These are phyloP conservation scores for Schwanniomyces pseudopolymorphus DNA, from an alignment of 805 yeast species.

Conservation along the genomic window DNA sequence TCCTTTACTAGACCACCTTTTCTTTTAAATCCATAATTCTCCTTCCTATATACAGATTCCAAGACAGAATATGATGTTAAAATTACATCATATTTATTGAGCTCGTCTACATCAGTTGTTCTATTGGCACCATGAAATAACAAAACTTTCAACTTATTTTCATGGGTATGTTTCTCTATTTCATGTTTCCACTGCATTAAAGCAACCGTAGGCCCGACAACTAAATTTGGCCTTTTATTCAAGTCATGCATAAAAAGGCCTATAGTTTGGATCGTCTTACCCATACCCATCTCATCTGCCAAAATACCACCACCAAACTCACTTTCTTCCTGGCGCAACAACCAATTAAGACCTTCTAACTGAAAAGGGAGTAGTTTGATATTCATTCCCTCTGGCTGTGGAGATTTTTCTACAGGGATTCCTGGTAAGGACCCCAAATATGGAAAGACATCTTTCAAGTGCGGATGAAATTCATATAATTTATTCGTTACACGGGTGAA, in stretches of 20 bases:
- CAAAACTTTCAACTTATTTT: slow-evolving; percentile 62
- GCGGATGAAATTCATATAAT: slow-evolving; percentile 76
- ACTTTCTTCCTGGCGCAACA: slow-evolving; percentile 75
- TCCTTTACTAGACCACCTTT: slow-evolving; percentile 72
- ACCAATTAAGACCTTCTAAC: slow-evolving; percentile 90
- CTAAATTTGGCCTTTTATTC: slow-evolving; percentile 71
- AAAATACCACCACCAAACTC: slow-evolving; percentile 84
- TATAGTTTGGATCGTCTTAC: slow-evolving; percentile 95
- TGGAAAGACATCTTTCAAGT: slow-evolving; percentile 69
- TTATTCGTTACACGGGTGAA: slow-evolving; percentile 68
- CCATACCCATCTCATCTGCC: slow-evolving; percentile 99
- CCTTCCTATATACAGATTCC: slow-evolving; percentile 83
- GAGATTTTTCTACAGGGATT: slow-evolving; percentile 54
- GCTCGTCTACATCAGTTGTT: slow-evolving; percentile 53
- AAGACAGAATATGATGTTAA: slow-evolving; percentile 90
- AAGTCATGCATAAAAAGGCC: slow-evolving; percentile 76
- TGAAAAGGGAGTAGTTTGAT: slow-evolving; percentile 84
- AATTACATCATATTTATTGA: slow-evolving; percentile 71
- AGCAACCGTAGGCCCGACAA: slow-evolving; percentile 98
- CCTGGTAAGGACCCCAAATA: slow-evolving; percentile 49
- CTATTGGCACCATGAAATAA: slow-evolving; percentile 87
- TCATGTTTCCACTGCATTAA: slow-evolving; percentile 97
- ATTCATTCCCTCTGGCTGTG: slow-evolving; percentile 78
- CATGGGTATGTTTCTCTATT: slow-evolving; percentile 75
- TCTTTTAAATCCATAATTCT: slow-evolving; percentile 78